These are phyloP conservation scores for Dactylorhiza incarnata DNA, from an alignment of 106 monocot genomes.

Conservation along the genomic window DNA sequence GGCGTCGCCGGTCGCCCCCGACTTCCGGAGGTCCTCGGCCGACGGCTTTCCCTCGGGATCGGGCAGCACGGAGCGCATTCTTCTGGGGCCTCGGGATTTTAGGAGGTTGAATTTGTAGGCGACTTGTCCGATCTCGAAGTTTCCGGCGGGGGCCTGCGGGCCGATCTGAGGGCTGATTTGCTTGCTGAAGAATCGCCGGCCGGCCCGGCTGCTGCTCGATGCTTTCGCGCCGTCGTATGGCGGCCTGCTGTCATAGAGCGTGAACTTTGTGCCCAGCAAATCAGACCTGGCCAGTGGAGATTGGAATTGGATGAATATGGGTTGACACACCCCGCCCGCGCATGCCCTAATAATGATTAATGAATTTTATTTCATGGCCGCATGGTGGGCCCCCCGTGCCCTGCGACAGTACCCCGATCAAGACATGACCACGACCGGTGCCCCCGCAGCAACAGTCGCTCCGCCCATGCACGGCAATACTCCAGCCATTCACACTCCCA, in stretches of 20 bases:
- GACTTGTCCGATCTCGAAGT: conserved; percentile 46
- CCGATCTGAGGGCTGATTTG: conserved; percentile 64
- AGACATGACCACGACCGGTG: no score
- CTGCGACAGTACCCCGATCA: no score
- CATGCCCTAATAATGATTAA: no score
- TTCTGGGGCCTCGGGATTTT: conserved; percentile 64
- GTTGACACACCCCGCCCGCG: no score
- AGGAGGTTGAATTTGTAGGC: conserved; percentile 75
- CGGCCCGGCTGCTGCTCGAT: conserved; percentile 30
- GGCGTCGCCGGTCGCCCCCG: not conserved
- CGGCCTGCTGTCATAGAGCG: conserved; percentile 53
- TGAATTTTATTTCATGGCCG: no score
- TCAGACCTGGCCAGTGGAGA: conserved; percentile 13
- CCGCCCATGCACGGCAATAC: no score
- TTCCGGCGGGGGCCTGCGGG: conserved; percentile 47
- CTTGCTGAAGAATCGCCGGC: conserved; percentile 53
- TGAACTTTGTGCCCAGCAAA: conserved; percentile 66
- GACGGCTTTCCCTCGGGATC: conserved; percentile 11
- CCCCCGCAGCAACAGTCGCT: no score
- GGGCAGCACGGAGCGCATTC: conserved; percentile 45
- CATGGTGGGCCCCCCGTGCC: no score
- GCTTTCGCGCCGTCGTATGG: conserved; percentile 46
- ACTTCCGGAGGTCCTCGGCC: not conserved
- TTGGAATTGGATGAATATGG: no score
- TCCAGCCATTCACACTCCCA: no score